Percentiles rank a stretch among this genome's conserved stretches.
Conservation (phyloP, 495 filamentous ascomycete genomes). For the Glutinoglossum americanum region DNA sequence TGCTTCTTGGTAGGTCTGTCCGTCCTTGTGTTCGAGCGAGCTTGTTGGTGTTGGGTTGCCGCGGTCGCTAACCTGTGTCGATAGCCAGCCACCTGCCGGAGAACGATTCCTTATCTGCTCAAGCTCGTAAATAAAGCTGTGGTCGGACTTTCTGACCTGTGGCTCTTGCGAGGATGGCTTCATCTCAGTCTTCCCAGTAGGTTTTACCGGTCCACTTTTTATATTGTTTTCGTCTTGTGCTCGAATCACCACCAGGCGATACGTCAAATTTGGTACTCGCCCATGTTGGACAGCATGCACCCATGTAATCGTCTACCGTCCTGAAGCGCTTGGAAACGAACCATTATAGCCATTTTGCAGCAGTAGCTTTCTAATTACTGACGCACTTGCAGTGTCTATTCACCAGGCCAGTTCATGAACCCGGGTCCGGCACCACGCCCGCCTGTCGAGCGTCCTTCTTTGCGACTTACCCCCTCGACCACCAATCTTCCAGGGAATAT, state of each 20-base stretch:
- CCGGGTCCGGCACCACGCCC: constrained; percentile 84
- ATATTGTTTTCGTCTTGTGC: background rate
- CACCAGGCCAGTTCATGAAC: constrained; percentile 59
- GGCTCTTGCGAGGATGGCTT: background rate
- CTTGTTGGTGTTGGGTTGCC: background rate
- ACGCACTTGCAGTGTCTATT: constrained; percentile 17
- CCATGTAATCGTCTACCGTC: background rate
- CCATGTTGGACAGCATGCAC: background rate
- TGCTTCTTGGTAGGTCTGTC: background rate
- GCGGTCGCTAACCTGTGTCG: background rate
- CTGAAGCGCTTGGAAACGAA: background rate
- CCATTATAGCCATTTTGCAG: background rate
- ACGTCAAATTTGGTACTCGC: background rate
- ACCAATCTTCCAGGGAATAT: constrained; percentile 57
- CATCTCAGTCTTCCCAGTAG: constrained; percentile 4
- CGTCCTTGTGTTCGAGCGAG: background rate
- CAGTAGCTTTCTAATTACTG: background rate
- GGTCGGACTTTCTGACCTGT: background rate
- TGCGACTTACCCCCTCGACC: constrained; percentile 43
- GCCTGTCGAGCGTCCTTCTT: constrained; percentile 54
- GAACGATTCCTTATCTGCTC: background rate
- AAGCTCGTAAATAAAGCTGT: background rate
- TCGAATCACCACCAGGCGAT: background rate
- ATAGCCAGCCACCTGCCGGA: background rate
- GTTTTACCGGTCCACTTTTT: background rate